These are phyloP conservation scores for Cladorrhinum sp. DNA, from an alignment of 2,329 filamentous ascomycete species.

Conservation along the genomic window DNA sequence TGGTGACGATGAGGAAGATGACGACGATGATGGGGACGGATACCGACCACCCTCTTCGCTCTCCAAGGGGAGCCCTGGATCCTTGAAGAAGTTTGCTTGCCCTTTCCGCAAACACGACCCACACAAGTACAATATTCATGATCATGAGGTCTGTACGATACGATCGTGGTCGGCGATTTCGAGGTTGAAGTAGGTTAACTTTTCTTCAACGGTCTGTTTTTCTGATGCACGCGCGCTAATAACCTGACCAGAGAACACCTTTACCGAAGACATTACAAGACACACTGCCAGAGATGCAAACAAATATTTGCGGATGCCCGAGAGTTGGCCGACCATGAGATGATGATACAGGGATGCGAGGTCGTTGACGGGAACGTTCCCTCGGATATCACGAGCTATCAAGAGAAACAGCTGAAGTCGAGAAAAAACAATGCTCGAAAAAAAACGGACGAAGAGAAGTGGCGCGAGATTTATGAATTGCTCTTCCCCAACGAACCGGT, in stretches of 20 bases:
- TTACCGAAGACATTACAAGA: conserved; percentile 26
- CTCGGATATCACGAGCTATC: conserved; percentile 22
- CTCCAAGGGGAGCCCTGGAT: conserved; percentile 13
- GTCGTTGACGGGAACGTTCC: conserved; percentile 14
- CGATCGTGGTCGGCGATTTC: conserved; percentile 25
- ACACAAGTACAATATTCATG: conserved; percentile 21
- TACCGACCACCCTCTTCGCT: conserved; percentile 15
- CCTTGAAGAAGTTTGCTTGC: conserved; percentile 24
- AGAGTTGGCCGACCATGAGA: conserved; percentile 22
- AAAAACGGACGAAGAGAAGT: conserved; percentile 26
- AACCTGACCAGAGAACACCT: conserved; percentile 23
- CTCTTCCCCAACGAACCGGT: conserved; percentile 24
- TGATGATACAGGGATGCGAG: conserved; percentile 19
- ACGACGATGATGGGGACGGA: conserved; percentile 22
- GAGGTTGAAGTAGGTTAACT: conserved; percentile 23
- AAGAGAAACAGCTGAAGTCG: conserved; percentile 27
- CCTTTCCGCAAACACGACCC: conserved; percentile 28
- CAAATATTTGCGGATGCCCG: conserved; percentile 17
- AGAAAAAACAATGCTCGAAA: conserved; percentile 21
- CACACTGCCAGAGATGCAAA: conserved; percentile 27
- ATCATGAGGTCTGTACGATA: conserved; percentile 24
- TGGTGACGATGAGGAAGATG: conserved; percentile 20
- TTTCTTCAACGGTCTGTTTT: too few species aligned
- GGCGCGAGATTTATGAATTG: conserved; percentile 26
- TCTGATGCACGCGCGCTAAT: conserved; percentile 11